A percentile compares a stretch with the other conserved stretches of the same genome.
Conservation (phyloP, 2,329 filamentous ascomycete genomes). For the Penicillium freii region DNA sequence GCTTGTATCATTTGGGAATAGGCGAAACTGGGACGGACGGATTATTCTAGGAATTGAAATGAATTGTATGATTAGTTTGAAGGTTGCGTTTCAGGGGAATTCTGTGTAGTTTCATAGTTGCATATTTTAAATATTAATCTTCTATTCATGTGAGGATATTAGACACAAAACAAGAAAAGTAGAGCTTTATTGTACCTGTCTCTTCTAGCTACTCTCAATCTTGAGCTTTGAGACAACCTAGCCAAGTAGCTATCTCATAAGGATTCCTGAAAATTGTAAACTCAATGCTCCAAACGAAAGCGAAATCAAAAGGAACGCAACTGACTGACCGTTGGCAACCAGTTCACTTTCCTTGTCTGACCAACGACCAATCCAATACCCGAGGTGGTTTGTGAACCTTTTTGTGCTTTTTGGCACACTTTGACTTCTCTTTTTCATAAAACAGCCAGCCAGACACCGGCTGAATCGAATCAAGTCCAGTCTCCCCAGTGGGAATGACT, state of each 20-base stretch:
- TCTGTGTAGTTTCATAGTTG: background rate
- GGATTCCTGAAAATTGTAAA: background rate
- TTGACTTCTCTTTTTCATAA: background rate
- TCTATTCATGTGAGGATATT: background rate
- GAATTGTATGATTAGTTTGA: constrained; percentile 34
- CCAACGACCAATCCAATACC: background rate
- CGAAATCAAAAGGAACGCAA: background rate
- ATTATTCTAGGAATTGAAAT: constrained; percentile 28
- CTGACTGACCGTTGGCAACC: background rate
- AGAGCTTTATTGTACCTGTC: background rate
- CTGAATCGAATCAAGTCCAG: background rate
- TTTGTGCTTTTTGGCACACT: background rate
- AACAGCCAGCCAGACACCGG: background rate
- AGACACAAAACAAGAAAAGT: background rate
- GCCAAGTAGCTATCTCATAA: background rate
- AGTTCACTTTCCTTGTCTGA: background rate
- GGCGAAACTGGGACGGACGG: constrained; percentile 22
- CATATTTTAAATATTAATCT: background rate
- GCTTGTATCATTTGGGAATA: constrained; percentile 26
- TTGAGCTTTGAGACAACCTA: background rate
- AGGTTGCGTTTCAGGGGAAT: background rate
- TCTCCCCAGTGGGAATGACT: background rate
- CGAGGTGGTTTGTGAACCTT: background rate
- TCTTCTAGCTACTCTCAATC: background rate
- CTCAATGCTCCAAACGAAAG: background rate